These are phyloP conservation scores for Pseudisothecium myosuroides DNA, from an alignment of 225 moss, liverwort and hornwort genomes.

Conservation along the genomic window DNA sequence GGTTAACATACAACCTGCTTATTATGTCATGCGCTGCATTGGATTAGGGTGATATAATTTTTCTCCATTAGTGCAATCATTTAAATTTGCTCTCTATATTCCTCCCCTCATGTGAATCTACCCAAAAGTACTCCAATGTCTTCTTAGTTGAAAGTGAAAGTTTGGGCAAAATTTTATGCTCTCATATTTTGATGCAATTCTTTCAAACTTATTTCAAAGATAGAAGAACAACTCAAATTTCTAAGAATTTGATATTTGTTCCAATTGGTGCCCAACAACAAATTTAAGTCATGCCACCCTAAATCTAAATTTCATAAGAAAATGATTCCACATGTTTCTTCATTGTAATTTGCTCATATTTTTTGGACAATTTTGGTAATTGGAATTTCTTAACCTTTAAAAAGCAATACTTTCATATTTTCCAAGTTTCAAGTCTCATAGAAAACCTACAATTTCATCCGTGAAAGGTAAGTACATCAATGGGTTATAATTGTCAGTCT, in stretches of 20 bases:
- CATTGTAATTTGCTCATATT: neutral
- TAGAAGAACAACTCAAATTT: accelerated
- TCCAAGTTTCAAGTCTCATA: neutral
- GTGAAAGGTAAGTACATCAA: neutral
- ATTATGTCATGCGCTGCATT: accelerated
- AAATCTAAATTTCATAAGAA: neutral
- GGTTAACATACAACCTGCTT: no score
- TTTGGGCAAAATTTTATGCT: neutral
- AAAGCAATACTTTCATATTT: neutral
- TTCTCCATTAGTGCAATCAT: neutral
- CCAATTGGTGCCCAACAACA: neutral
- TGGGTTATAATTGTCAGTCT: neutral
- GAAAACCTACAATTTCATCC: neutral
- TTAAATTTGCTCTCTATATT: neutral
- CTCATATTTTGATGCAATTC: neutral
- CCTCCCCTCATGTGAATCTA: neutral
- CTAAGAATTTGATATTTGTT: neutral
- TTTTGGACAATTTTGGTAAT: neutral
- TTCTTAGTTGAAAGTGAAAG: accelerated
- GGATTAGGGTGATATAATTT: neutral
- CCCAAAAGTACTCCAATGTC: accelerated
- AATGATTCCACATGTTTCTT: neutral
- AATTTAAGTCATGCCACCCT: neutral
- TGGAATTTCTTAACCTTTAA: neutral
- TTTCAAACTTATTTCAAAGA: neutral